Conservation (phyloP, 1,284 basidiomycete genomes). For the Fomitopsis palustris region DNA sequence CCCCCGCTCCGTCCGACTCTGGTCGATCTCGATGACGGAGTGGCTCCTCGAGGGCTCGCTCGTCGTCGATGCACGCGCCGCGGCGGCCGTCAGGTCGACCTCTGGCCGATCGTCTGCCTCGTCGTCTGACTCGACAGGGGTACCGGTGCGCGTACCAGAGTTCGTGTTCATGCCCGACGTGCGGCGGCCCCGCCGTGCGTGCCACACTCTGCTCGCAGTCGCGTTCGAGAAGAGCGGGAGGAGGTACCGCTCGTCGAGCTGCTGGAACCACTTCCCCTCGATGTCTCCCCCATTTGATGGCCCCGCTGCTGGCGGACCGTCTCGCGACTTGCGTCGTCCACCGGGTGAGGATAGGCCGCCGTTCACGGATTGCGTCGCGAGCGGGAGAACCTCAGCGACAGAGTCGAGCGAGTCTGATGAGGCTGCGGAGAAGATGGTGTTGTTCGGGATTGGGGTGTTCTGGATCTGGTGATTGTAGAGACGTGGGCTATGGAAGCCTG, state of each 20-base stretch:
- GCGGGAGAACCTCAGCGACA: constrained; percentile 76
- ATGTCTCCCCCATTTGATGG: constrained; percentile 31
- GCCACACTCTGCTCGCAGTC: constrained; percentile 85
- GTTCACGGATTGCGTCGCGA: constrained; percentile 46
- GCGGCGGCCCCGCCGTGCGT: constrained; percentile 69
- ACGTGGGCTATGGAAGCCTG: constrained; percentile 28
- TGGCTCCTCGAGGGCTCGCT: constrained; percentile 15
- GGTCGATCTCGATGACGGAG: constrained; percentile 36
- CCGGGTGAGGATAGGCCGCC: constrained; percentile 13
- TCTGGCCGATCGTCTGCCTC: constrained; percentile 34
- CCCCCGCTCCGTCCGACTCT: constrained; percentile 56
- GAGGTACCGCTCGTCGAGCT: constrained; percentile 92
- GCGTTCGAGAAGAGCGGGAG: constrained; percentile 94
- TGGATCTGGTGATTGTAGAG: constrained; percentile 61
- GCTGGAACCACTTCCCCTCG: constrained; percentile 93
- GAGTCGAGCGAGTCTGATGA: constrained; percentile 76
- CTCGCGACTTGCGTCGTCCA: constrained; percentile 15
- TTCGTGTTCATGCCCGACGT: constrained; percentile 23
- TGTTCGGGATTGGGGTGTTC: constrained; percentile 23
- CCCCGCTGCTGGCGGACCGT: constrained; percentile 15
- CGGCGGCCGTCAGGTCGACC: constrained; percentile 32
- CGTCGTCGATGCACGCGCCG: constrained; percentile 4
- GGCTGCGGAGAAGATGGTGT: constrained; percentile 49
- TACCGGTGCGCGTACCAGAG: constrained; percentile 33
- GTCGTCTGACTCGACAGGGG: constrained; percentile 55